Evolutionary conservation across 768 basidiomycete genomes (phyloP), one percentile per base, ranked within the genome.

Genomic region (Lyophyllum atratum): DNA sequence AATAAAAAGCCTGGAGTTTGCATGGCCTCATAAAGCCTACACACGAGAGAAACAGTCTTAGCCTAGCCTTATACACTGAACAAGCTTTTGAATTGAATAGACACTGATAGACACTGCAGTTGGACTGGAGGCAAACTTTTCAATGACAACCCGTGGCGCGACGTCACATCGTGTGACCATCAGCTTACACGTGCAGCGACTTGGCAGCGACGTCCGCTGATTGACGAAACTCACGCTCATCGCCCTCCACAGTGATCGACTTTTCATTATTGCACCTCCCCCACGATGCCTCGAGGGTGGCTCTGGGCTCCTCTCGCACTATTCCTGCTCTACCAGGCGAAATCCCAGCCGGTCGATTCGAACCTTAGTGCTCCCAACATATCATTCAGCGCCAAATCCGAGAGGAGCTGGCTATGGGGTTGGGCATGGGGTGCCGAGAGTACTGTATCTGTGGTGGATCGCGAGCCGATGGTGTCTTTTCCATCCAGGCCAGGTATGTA

Each of bases 381-480:
- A 26, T 64, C 67, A 29, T 70, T 82, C 39, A 67, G 57, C 29
- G 61, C 71, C 26, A 80, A 80, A 52, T 80, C 85, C 0, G 85
- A 87, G 52, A 79, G 75, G 22, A 76, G 74, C 42, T 85, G 85
- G 74, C 60, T 80, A 31, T 85, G 83, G 84, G 80, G 79, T 6
- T 87, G 85, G 85, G 81, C 85, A 0, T 86, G 85, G 85, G 85
- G 85, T 9, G 79, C 83, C 0, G 85, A 87, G 61, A 85, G 84
- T 59, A 79, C 84, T 25, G 89, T 92, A 56, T 86, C 90, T 24
- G 77, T 93, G 58, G 86, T 93, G 34, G 91, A 93, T 73, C 84
- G 85, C 56, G 78, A 83, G 4, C 91, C 91, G 0, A 76, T 85
- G 0, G 74, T 93, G 55, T 83, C 82, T 2, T 93, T 90, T 67